These are phyloP conservation scores for Cladorrhinum sp. DNA, from an alignment of 2,329 filamentous ascomycete species.

Conservation along the genomic window DNA sequence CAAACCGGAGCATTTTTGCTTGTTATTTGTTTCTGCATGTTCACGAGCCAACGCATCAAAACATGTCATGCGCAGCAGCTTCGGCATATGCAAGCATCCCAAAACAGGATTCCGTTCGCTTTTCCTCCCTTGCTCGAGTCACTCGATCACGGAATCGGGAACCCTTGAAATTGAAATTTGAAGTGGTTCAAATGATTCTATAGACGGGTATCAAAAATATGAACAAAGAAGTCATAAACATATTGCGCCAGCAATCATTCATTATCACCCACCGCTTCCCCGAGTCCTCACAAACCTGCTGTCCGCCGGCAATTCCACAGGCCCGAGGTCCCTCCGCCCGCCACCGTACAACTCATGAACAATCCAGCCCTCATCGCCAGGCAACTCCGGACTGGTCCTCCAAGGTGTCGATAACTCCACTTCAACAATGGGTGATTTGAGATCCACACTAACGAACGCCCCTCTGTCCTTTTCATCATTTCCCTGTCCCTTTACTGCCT, in stretches of 20 bases:
- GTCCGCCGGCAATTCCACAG: conserved; percentile 9
- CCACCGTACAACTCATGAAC: conserved; percentile 5
- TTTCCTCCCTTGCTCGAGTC: no score
- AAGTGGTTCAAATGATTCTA: neutral
- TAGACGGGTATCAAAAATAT: neutral
- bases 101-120: no score
- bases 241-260: no score
- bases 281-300: neutral
- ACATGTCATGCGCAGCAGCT: neutral
- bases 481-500: neutral
- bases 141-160: no score
- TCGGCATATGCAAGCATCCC: neutral
- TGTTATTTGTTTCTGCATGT: neutral
- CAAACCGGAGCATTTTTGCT: neutral
- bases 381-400: neutral
- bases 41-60: neutral
- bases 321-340: neutral
- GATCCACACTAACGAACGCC: neutral
- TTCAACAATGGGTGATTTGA: neutral
- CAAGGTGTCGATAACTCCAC: neutral
- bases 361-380: neutral
- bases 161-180: no score
- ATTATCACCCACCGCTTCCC: neutral
- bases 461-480: neutral
- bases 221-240: neutral